phyloP scores from a whole-genome alignment of 164 flowering plant genomes.

The Stephania cephalantha region DNA sequence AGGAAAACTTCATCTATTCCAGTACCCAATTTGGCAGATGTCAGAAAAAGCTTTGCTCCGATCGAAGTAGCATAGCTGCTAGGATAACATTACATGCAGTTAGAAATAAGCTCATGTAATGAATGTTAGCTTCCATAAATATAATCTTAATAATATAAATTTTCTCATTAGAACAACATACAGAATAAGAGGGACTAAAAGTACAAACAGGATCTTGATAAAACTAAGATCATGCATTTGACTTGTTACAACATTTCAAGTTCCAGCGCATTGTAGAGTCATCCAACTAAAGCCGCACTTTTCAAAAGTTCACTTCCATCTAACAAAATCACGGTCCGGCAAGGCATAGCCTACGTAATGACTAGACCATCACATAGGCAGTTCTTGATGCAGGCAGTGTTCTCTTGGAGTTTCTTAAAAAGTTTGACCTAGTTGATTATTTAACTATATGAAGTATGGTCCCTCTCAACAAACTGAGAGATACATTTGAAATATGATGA shows the following conservation, averaged over 20 bases:
- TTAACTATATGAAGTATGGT: no score
- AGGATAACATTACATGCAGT: neutral
- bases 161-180: neutral
- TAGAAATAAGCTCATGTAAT: neutral
- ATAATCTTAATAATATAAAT: neutral
- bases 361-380: no score
- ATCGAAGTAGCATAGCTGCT: conserved; percentile 28
- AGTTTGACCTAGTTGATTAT: no score
- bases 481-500: no score
- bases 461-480: no score
- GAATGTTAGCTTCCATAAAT: neutral
- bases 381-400: no score
- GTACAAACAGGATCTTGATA: neutral
- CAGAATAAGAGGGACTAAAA: neutral
- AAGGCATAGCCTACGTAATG: no score
- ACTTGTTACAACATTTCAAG: neutral
- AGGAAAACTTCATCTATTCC: conserved; percentile 32
- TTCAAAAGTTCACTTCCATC: no score
- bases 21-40: conserved; percentile 29
- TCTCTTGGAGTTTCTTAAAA: no score
- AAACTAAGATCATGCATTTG: neutral
- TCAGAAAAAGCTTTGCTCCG: conserved; percentile 27
- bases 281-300: no score
- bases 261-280: neutral
- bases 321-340: no score